phyloP scores from a whole-genome alignment of 306 rosid species.

The Bauhinia variegata region DNA sequence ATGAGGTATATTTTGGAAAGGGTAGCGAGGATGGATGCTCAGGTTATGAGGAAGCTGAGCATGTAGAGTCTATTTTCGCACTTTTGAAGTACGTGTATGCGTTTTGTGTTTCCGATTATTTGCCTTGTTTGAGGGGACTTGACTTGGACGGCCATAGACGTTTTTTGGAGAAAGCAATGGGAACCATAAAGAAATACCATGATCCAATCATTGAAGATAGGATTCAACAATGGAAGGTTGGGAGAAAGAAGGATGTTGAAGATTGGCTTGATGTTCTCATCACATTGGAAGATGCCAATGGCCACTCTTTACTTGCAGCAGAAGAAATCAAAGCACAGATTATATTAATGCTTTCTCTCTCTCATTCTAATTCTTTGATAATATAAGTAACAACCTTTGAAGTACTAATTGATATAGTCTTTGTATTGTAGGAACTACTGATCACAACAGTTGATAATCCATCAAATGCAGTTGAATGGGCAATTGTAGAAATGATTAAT shows the following conservation, averaged over 20 bases:
- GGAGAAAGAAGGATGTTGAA: conserved; percentile 27
- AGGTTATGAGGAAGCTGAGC: conserved; percentile 44
- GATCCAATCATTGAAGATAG: conserved; percentile 44
- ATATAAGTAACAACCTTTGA: too few species aligned
- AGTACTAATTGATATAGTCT: too few species aligned
- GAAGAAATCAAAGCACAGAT: conserved; percentile 55
- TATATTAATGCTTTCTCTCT: conserved; percentile 15
- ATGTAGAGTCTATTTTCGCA: conserved; percentile 30
- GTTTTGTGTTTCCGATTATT: conserved; percentile 44
- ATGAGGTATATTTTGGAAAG: conserved; percentile 45
- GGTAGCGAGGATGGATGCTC: conserved; percentile 50
- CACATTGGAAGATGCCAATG: conserved; percentile 30
- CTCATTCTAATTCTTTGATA: too few species aligned
- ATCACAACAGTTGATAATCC: conserved; percentile 49
- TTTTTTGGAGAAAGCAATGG: conserved; percentile 23
- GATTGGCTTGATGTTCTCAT: conserved; percentile 58
- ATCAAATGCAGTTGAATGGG: conserved; percentile 47
- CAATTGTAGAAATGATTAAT: conserved; percentile 48
- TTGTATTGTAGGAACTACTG: conserved; percentile 42
- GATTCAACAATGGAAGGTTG: conserved; percentile 42
- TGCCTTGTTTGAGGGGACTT: conserved; percentile 45
- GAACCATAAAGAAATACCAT: conserved; percentile 26
- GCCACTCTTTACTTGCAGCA: conserved; percentile 29
- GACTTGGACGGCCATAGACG: conserved; percentile 45
- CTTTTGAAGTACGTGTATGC: conserved; percentile 34